Percentiles rank a stretch among this genome's conserved stretches.
Evolutionary conservation across 345 rosid species (phyloP).

Genomic region (Lenwebbia sp.): DNA sequence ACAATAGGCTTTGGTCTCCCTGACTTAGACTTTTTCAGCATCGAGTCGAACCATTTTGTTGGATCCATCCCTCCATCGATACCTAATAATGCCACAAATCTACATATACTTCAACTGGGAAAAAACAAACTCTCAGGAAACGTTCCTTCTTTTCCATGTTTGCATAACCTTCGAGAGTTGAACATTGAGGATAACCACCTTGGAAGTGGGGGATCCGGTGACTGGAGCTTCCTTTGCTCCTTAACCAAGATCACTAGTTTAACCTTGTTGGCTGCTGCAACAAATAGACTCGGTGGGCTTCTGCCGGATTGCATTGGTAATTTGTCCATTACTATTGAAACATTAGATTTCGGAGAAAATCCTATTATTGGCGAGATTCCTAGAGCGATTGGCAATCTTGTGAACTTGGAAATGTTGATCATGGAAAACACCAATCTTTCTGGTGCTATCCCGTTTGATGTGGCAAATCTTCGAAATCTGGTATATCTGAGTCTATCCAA

Average conservation of each 20-base stretch:
- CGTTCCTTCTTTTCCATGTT: constrained; percentile 3
- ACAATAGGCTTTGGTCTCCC: constrained; percentile 8
- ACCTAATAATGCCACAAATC: constrained; percentile 1
- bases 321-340: not conserved
- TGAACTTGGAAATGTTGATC: not conserved
- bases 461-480: constrained; percentile 7
- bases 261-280: no score
- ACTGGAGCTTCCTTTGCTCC: constrained; percentile 3
- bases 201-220: constrained; percentile 7
- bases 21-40: not conserved
- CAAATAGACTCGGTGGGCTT: not conserved
- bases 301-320: not conserved
- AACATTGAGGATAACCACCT: not conserved
- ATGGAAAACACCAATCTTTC: not conserved
- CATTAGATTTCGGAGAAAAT: not conserved
- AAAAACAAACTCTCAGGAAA: not conserved
- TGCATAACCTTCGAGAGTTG: not conserved
- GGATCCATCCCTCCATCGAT: constrained; percentile 4
- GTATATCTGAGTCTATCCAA: not conserved
- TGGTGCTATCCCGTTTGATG: constrained; percentile 7
- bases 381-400: not conserved
- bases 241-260: constrained; percentile 1
- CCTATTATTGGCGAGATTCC: constrained; percentile 2
- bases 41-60: not conserved
- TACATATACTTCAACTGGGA: not conserved